phyloP scores from a whole-genome alignment of 2,329 filamentous ascomycete species.

The Leptographium galeiforme region DNA sequence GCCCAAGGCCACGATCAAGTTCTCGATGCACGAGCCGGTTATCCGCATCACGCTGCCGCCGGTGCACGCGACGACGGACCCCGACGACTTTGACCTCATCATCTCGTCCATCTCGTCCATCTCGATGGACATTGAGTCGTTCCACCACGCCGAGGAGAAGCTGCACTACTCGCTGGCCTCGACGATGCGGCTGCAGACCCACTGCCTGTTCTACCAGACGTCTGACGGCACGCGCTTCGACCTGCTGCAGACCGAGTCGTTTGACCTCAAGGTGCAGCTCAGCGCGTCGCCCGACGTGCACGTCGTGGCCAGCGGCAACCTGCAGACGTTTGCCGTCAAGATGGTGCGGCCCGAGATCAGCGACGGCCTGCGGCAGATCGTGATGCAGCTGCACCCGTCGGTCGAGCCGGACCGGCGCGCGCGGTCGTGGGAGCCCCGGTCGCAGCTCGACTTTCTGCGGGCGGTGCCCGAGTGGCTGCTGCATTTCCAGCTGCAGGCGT shows the following conservation, averaged over 20 bases:
- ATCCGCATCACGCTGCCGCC: constrained; percentile 78
- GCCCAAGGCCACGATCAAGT: constrained; percentile 86
- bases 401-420: constrained; percentile 49
- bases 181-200: constrained; percentile 69
- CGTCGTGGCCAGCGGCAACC: constrained; percentile 63
- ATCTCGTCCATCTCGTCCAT: constrained; percentile 72
- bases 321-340: constrained; percentile 79
- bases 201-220: constrained; percentile 90
- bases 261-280: constrained; percentile 76
- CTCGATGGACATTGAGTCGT: constrained; percentile 85
- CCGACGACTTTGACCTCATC: constrained; percentile 84
- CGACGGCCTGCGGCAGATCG: constrained; percentile 81
- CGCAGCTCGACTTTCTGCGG: constrained; percentile 59
- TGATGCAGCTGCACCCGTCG: constrained; percentile 65
- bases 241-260: constrained; percentile 71
- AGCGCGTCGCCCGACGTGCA: constrained; percentile 76
- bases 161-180: constrained; percentile 78
- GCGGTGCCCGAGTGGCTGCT: constrained; percentile 73
- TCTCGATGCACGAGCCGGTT: constrained; percentile 94
- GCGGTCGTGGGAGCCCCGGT: constrained; percentile 32
- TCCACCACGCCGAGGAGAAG: constrained; percentile 75
- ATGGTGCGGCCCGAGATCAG: constrained; percentile 88
- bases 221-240: constrained; percentile 71
- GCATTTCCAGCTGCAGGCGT: constrained; percentile 71
- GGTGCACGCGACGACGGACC: constrained; percentile 47